A percentile compares a stretch with the other conserved stretches of the same genome.
Evolutionary conservation across 1,139 yeast species (phyloP).

Genomic region (Nakaseomyces delphensis): DNA sequence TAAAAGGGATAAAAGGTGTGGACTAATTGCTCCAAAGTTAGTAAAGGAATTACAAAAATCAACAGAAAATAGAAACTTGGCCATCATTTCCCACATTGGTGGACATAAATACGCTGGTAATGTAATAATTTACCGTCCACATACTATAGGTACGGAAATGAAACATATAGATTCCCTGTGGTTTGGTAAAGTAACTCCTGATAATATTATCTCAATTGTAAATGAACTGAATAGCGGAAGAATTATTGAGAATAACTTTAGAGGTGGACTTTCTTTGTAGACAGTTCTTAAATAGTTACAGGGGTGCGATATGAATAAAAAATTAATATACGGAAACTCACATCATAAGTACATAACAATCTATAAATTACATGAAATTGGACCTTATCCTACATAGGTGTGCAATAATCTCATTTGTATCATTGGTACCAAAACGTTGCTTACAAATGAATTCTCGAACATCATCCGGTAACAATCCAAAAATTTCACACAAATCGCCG

Average conservation of each 20-base stretch:
- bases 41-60: slow-evolving; percentile 7
- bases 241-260: slow-evolving; percentile 16
- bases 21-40: slow-evolving; percentile 17
- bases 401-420: slow-evolving; percentile 11
- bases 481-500: slow-evolving; percentile 71
- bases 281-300: background rate
- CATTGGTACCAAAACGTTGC: slow-evolving; percentile 5
- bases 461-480: slow-evolving; percentile 12
- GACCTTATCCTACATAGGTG: slow-evolving; percentile 24
- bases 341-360: background rate
- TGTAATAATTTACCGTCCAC: slow-evolving; percentile 16
- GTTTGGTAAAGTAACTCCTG: slow-evolving; percentile 23
- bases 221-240: slow-evolving; percentile 11
- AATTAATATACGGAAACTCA: background rate
- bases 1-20: slow-evolving; percentile 24
- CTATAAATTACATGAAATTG: slow-evolving; percentile 8
- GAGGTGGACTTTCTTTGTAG: slow-evolving; percentile 18
- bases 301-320: background rate
- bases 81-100: slow-evolving; percentile 25
- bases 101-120: slow-evolving; percentile 29
- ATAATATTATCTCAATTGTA: slow-evolving; percentile 11
- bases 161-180: slow-evolving; percentile 17
- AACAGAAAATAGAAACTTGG: slow-evolving; percentile 12
- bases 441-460: slow-evolving; percentile 20
- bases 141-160: slow-evolving; percentile 4